Conservation (phyloP, 1,139 yeast genomes). For the Petasospora rhodanensis region DNA sequence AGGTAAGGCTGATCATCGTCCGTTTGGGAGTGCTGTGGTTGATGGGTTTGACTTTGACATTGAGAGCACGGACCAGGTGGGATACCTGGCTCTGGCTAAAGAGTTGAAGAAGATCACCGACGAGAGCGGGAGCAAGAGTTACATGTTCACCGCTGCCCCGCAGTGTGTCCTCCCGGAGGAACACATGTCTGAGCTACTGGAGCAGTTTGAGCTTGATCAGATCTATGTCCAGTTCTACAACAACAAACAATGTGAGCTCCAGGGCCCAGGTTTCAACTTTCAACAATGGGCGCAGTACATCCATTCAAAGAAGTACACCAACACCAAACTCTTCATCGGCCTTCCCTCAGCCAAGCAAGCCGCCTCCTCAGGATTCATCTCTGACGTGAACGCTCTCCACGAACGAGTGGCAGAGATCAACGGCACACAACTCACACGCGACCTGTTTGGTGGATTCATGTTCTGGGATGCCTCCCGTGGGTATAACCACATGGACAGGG, state of each 20-base stretch:
- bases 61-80: conserved; percentile 45
- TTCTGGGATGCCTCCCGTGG: conserved; percentile 83
- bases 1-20: conserved; percentile 41
- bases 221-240: conserved; percentile 83
- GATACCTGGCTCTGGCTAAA: conserved; percentile 49
- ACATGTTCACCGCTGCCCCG: conserved; percentile 79
- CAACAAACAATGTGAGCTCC: conserved; percentile 55
- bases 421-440: conserved; percentile 3
- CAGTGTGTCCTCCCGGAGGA: conserved; percentile 83
- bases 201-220: conserved; percentile 57
- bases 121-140: conserved; percentile 32
- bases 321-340: conserved; percentile 56
- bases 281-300: conserved; percentile 66
- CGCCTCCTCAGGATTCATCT: conserved; percentile 54
- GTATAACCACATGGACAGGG: conserved; percentile 38
- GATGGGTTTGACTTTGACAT: conserved; percentile 66
- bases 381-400: conserved; percentile 31
- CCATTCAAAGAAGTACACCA: conserved; percentile 43
- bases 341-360: conserved; percentile 57
- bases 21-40: conserved; percentile 55
- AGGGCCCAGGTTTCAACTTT: conserved; percentile 53
- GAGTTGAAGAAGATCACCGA: conserved; percentile 26
- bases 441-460: conserved; percentile 68
- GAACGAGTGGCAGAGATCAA: conserved; percentile 22
- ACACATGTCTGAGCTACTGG: conserved; percentile 54